Conservation (phyloP, 148 eudicot species). For the Simmondsia chinensis region DNA sequence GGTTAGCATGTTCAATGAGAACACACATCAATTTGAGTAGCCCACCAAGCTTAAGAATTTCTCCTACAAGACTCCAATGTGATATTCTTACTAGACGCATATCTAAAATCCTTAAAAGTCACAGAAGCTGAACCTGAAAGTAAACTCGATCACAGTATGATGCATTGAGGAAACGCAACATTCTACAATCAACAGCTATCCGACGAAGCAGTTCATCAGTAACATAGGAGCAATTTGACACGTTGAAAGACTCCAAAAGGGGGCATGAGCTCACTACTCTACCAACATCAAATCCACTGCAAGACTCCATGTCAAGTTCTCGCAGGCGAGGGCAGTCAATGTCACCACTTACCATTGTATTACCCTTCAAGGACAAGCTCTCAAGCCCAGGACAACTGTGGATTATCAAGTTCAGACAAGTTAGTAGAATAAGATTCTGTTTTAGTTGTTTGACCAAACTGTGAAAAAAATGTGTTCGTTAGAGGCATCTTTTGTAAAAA, state of each 20-base stretch:
- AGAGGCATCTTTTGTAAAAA: no score
- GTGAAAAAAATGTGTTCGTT: no score
- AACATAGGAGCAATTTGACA: slow-evolving; percentile 67
- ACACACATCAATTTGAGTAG: no score
- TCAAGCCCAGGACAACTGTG: slow-evolving; percentile 61
- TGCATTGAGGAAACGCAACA: slow-evolving; percentile 51
- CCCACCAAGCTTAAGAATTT: no score
- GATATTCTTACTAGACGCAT: no score
- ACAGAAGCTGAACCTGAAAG: slow-evolving; percentile 64
- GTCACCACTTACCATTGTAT: slow-evolving; percentile 55
- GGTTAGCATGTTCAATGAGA: no score
- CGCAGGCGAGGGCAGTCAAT: slow-evolving; percentile 58
- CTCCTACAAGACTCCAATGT: no score
- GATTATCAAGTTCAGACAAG: not conserved
- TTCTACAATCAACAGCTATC: slow-evolving; percentile 31
- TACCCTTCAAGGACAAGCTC: slow-evolving; percentile 56
- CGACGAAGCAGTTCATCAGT: slow-evolving; percentile 62
- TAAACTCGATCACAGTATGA: slow-evolving; percentile 64
- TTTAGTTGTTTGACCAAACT: no score
- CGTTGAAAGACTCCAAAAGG: slow-evolving; percentile 51
- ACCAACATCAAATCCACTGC: slow-evolving; percentile 66
- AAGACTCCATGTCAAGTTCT: slow-evolving; percentile 61
- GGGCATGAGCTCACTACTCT: slow-evolving; percentile 56
- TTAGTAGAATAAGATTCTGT: not conserved
- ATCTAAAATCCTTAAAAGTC: no score